A percentile compares a stretch with the other conserved stretches of the same genome.
Conservation (phyloP, 1,284 basidiomycete genomes). For the Cutaneotrichosporon sp. region DNA sequence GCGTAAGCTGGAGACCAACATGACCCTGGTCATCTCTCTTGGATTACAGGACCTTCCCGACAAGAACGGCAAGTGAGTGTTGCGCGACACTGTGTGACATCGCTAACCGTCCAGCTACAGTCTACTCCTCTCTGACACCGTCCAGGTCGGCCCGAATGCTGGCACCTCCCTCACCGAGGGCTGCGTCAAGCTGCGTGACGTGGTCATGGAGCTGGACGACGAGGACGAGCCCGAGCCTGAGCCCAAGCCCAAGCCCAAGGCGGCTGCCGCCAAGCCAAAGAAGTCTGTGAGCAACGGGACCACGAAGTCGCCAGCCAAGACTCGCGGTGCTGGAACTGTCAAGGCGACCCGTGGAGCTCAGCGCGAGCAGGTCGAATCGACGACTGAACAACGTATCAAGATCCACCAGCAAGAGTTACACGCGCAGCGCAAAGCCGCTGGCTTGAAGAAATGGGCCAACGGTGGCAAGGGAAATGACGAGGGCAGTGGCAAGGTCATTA, state of each 20-base stretch:
- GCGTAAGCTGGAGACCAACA: conserved; percentile 69
- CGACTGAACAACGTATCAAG: conserved; percentile 67
- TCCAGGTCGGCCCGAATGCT: conserved; percentile 70
- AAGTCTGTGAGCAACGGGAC: conserved; percentile 59
- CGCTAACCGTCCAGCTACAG: conserved; percentile 60
- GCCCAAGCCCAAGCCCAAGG: conserved; percentile 46
- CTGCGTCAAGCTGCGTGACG: conserved; percentile 76
- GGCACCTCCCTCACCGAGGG: conserved; percentile 78
- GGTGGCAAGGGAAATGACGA: conserved; percentile 70
- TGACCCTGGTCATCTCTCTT: conserved; percentile 80
- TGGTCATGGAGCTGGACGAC: conserved; percentile 73
- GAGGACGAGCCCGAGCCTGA: conserved; percentile 54
- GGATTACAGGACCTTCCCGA: conserved; percentile 81
- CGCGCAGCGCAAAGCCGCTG: conserved; percentile 72
- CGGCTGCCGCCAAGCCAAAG: conserved; percentile 52
- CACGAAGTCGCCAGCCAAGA: conserved; percentile 37
- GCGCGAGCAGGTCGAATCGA: conserved; percentile 74
- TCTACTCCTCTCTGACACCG: conserved; percentile 84
- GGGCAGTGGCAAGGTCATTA: conserved; percentile 75
- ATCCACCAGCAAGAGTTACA: conserved; percentile 89
- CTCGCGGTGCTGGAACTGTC: conserved; percentile 63
- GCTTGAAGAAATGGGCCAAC: conserved; percentile 73
- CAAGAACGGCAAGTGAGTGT: conserved; percentile 57
- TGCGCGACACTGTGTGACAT: background rate
- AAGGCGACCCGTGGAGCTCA: conserved; percentile 68